Base-by-base conservation (phyloP, 441 rosid genomes). In the Dalechampia spathulata region DNA sequence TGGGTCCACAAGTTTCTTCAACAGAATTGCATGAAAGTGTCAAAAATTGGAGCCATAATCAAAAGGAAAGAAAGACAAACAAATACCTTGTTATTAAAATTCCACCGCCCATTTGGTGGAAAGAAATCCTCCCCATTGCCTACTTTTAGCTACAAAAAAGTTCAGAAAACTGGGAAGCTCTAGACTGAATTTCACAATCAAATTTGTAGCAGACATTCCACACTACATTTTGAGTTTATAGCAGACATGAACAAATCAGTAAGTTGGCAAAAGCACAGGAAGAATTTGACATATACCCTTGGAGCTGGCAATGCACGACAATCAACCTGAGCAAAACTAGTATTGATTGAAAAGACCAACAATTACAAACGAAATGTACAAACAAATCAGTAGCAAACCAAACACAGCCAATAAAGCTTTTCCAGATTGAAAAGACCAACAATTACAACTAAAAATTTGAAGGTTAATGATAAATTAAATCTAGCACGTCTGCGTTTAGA, bases 91-190 rank as follows among this genome's bases (percentile, higher is more conserved):
- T 85, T 76, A 66, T 79, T 83, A 49, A 87, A 83, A 57, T 85
- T 87, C 90, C 94, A 87, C 5, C 96, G 80, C 16, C 96, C 96
- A 38, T 79, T 85, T 39, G 83, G 63, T 0, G 94, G 86, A 36
- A 69, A 67, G 23, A 77, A 50, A 62, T 85, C 94, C 42, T 78
- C 87, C 34, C 96, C 96, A 0, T 81, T 72, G 23, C 96, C 90
- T 19, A 71, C 72, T 78, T 80, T 87, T 56, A 85, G 73, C 94
- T 87, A 76, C 56, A 28, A 49, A 30, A 5, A 28, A 8, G 8
- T 3, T 57, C 12, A 49, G n/a, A 32, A 17, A 10, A 17, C 22
- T 7, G 0, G 45, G 1, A 49, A 13, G 12, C 19, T 20, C n/a
- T n/a, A n/a, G n/a, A n/a, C n/a, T n/a, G 20, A 23, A 26, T 20